phyloP scores from a whole-genome alignment of 768 basidiomycete species.

The Phylloporus sp. region DNA sequence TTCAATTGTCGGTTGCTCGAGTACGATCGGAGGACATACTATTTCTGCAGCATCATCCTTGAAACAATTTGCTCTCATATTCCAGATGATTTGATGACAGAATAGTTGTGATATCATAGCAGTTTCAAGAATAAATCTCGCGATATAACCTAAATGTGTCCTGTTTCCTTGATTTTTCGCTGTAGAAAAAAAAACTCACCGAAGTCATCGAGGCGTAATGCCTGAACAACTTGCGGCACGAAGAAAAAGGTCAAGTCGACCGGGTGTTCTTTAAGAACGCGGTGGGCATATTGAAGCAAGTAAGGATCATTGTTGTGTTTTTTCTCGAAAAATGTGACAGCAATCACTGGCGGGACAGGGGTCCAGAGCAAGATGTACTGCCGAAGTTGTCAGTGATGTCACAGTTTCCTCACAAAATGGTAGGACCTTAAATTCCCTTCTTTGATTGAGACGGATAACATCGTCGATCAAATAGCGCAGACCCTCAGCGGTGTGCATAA shows the following conservation, averaged over 20 bases:
- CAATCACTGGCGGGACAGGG: slow-evolving; percentile 79
- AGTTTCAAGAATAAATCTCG: slow-evolving; percentile 94
- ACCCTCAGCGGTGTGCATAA: slow-evolving; percentile 77
- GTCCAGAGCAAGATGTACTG: slow-evolving; percentile 89
- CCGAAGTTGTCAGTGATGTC: neutral
- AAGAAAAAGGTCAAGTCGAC: slow-evolving; percentile 97
- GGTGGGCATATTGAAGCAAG: slow-evolving; percentile 92
- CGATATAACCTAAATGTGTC: slow-evolving; percentile 71
- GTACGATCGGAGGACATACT: slow-evolving; percentile 39
- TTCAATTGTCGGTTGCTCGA: neutral
- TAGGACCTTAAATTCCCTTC: slow-evolving; percentile 71
- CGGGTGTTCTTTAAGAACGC: slow-evolving; percentile 91
- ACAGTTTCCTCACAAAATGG: neutral
- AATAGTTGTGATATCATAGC: slow-evolving; percentile 96
- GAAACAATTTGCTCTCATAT: slow-evolving; percentile 98
- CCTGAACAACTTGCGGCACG: slow-evolving; percentile 97
- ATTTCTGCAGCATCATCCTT: slow-evolving; percentile 87
- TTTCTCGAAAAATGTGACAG: slow-evolving; percentile 81
- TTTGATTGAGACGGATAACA: slow-evolving; percentile 49
- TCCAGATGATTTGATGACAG: slow-evolving; percentile 99
- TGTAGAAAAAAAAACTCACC: slow-evolving; percentile 45
- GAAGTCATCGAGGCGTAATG: slow-evolving; percentile 82
- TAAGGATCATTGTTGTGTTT: slow-evolving; percentile 80
- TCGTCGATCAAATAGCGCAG: slow-evolving; percentile 78
- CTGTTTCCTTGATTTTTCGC: neutral